Conservation (phyloP, 345 rosid genomes). For the Gossypium herbaceum region DNA sequence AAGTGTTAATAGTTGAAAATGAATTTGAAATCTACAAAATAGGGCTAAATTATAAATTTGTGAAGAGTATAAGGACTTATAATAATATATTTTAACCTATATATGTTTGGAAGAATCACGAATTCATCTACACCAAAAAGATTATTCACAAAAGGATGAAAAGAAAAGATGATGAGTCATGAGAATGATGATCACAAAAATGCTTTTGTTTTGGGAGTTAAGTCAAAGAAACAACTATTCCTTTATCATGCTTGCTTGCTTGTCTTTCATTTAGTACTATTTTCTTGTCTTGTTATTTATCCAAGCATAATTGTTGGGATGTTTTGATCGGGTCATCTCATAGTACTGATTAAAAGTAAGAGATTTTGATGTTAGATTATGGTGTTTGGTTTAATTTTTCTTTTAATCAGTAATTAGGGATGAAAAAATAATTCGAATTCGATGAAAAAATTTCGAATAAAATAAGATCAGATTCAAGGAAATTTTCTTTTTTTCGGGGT, state of each 20-base stretch:
- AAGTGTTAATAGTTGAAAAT: too few relatives aligned
- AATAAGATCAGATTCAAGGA: too few relatives aligned
- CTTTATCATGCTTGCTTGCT: background rate
- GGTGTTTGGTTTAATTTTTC: background rate
- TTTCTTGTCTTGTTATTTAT: background rate
- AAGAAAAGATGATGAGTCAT: background rate
- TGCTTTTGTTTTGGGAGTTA: background rate
- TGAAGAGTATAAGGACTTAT: too few relatives aligned
- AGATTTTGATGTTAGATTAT: background rate
- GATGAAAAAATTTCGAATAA: too few relatives aligned
- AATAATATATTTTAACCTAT: too few relatives aligned
- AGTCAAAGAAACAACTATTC: conserved; percentile 9
- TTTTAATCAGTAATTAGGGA: too few relatives aligned
- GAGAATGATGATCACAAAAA: background rate
- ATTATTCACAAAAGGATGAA: background rate
- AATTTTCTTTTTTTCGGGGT: too few relatives aligned
- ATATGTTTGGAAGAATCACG: background rate
- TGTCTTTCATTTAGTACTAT: background rate
- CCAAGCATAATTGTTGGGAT: background rate
- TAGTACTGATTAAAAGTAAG: too few relatives aligned
- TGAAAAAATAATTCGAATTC: too few relatives aligned
- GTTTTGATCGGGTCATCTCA: too few relatives aligned
- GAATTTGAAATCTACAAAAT: too few relatives aligned
- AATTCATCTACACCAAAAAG: background rate
- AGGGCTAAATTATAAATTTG: too few relatives aligned